phyloP scores from a whole-genome alignment of 2,329 filamentous ascomycete genomes.

The Aspergillus hortae region DNA sequence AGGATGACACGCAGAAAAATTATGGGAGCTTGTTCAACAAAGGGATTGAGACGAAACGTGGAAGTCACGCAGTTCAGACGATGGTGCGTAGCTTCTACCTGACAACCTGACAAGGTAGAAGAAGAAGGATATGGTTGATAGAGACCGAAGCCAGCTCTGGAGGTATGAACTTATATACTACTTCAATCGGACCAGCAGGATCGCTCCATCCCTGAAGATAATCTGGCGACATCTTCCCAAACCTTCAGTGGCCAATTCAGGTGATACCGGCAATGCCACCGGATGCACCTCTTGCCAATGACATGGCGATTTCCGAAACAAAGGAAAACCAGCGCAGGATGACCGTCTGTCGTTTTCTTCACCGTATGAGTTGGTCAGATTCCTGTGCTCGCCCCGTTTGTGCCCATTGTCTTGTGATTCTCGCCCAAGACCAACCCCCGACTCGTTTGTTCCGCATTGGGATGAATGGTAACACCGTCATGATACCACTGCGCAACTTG shows the following conservation, averaged over 20 bases:
- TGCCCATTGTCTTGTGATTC: constrained; percentile 20
- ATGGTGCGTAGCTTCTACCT: too few species aligned
- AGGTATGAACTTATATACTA: neutral
- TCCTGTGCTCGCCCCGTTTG: constrained; percentile 17
- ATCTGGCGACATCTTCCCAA: neutral
- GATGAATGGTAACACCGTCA: constrained; percentile 20
- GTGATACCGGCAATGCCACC: constrained; percentile 19
- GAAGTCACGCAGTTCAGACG: neutral
- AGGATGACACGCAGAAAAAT: neutral
- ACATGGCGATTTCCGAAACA: constrained; percentile 7
- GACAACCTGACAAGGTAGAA: neutral
- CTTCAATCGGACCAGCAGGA: neutral
- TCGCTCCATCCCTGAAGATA: neutral
- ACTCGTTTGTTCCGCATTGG: constrained; percentile 14
- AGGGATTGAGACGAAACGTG: neutral
- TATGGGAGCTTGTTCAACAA: neutral
- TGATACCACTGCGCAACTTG: constrained; percentile 16
- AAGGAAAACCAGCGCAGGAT: constrained; percentile 1
- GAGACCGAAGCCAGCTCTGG: neutral
- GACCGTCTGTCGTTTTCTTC: constrained; percentile 7
- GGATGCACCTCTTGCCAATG: constrained; percentile 15
- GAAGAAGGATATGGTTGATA: neutral
- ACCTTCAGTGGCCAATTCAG: constrained; percentile 8
- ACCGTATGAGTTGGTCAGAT: constrained; percentile 10
- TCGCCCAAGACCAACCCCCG: constrained; percentile 12